These are phyloP conservation scores for Plantago elongata DNA, from an alignment of 257 asterid species.

Conservation along the genomic window DNA sequence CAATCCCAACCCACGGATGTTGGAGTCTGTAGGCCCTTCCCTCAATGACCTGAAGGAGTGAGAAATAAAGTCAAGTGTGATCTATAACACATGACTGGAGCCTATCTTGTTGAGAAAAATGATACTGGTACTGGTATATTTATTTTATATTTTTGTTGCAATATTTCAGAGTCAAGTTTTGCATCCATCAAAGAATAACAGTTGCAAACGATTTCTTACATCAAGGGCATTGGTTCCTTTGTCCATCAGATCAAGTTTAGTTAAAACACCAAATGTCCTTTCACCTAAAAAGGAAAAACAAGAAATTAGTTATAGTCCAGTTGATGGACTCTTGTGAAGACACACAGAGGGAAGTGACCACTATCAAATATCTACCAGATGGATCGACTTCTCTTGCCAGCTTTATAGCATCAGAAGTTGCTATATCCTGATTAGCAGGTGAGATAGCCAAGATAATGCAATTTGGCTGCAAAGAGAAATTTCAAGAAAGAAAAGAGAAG, in stretches of 20 bases:
- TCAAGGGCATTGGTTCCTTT: constrained; percentile 92
- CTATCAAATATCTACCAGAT: constrained; percentile 45
- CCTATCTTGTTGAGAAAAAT: constrained; percentile 12
- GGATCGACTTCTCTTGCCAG: constrained; percentile 98
- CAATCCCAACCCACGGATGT: constrained; percentile 98
- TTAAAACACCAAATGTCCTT: constrained; percentile 90
- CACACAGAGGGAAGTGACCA: constrained; percentile 1
- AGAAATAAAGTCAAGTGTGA: constrained; percentile 18
- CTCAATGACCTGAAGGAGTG: constrained; percentile 71
- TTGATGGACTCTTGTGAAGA: constrained; percentile 6
- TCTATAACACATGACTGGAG: constrained; percentile 1
- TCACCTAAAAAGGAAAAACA: constrained; percentile 49
- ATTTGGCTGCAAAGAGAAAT: constrained; percentile 56
- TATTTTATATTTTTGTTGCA: constrained; percentile 15
- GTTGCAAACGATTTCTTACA: constrained; percentile 38
- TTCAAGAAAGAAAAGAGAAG: constrained; percentile 1
- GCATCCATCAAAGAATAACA: not conserved
- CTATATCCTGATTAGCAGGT: constrained; percentile 98
- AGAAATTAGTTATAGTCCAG: not conserved
- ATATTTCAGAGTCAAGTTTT: not conserved
- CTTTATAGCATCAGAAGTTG: constrained; percentile 97
- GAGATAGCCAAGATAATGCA: constrained; percentile 96
- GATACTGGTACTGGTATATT: constrained; percentile 9
- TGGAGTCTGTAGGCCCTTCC: constrained; percentile 87
- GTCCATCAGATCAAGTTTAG: constrained; percentile 98